Base-by-base conservation (phyloP, 768 basidiomycete species). In the Piloderma croceum region DNA sequence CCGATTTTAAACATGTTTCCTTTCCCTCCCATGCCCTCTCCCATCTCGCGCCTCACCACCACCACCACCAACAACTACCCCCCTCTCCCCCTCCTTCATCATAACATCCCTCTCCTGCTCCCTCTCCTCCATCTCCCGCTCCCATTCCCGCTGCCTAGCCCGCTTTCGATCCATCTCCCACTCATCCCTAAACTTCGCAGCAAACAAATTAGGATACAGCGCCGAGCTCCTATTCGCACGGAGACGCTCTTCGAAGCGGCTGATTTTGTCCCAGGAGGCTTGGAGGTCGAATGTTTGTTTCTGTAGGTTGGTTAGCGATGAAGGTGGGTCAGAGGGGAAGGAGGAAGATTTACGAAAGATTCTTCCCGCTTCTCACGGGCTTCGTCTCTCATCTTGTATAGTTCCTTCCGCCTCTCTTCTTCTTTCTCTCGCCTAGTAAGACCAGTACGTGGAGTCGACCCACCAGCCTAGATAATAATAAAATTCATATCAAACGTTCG, bases 321-420 rank as follows among this genome's bases (percentile, higher is more conserved):
- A n/a, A n/a, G n/a, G n/a, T n/a, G n/a, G n/a, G n/a, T n/a, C n/a
- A n/a, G n/a, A n/a, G 5, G 11, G 24, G 18, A 5, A 0, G 9
- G 2, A 24, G 33, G 15, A 27, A 44, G 12, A 37, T 62, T 45
- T 33, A 69, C 68, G 19, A 57, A 56, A 39, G 65, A 68, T 34
- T 64, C 63, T 19, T 50, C 53, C 3, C 69, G 62, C 32, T 57
- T 66, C 1, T 57, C 60, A 32, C 67, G 53, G 7, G 70, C 70
- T 19, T 71, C 71, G 31, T 72, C 70, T 10, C 71, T 62, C 71
- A 70, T 67, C 43, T 54, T 63, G 50, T 68, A 62, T 37, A 72
- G 38, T 37, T 72, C 69, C 41, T 55, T 65, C 36, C 62, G 57
- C 13, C 70, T 57, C 42, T 72, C 70, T 41, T 73, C 70, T 2